Conservation (phyloP, 2,329 filamentous ascomycete genomes). For the Pseudonectria buxi region DNA sequence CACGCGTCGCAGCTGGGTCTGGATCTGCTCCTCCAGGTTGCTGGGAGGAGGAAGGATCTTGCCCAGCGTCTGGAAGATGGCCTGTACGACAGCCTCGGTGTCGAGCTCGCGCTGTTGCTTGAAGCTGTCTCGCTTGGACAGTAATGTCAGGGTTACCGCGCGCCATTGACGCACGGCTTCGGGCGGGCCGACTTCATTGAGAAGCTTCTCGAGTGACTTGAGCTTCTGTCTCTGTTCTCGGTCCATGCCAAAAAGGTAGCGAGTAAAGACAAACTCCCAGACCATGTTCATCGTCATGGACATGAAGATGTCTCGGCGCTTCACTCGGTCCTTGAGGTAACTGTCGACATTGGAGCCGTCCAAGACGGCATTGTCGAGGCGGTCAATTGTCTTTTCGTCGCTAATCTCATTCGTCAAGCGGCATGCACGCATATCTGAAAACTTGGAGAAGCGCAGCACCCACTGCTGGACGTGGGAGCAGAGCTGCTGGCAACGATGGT, state of each 20-base stretch:
- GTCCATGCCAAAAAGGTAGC: slow-evolving; percentile 98
- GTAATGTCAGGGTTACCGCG: slow-evolving; percentile 84
- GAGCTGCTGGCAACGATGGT: slow-evolving; percentile 85
- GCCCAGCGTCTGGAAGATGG: slow-evolving; percentile 71
- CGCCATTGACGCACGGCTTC: slow-evolving; percentile 96
- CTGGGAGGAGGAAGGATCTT: slow-evolving; percentile 81
- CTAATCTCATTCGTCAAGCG: slow-evolving; percentile 76
- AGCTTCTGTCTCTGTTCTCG: slow-evolving; percentile 95
- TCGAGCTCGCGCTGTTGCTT: slow-evolving; percentile 76
- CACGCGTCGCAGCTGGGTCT: slow-evolving; percentile 78
- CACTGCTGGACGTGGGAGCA: slow-evolving; percentile 96
- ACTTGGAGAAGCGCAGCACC: slow-evolving; percentile 96
- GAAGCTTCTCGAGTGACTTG: slow-evolving; percentile 87
- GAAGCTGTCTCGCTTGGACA: slow-evolving; percentile 76
- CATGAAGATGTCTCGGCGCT: slow-evolving; percentile 92
- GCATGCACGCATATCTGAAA: slow-evolving; percentile 86
- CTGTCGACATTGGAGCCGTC: slow-evolving; percentile 90
- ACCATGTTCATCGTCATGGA: slow-evolving; percentile 98
- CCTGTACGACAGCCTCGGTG: slow-evolving; percentile 91
- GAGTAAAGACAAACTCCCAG: slow-evolving; percentile 97
- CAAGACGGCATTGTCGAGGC: slow-evolving; percentile 87
- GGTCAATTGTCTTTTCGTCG: slow-evolving; percentile 88
- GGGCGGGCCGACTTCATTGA: slow-evolving; percentile 79
- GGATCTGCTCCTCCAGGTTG: slow-evolving; percentile 71
- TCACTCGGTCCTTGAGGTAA: slow-evolving; percentile 81